These are phyloP conservation scores for Blumeria graminis DNA, from an alignment of 2,329 filamentous ascomycete species.

Conservation along the genomic window DNA sequence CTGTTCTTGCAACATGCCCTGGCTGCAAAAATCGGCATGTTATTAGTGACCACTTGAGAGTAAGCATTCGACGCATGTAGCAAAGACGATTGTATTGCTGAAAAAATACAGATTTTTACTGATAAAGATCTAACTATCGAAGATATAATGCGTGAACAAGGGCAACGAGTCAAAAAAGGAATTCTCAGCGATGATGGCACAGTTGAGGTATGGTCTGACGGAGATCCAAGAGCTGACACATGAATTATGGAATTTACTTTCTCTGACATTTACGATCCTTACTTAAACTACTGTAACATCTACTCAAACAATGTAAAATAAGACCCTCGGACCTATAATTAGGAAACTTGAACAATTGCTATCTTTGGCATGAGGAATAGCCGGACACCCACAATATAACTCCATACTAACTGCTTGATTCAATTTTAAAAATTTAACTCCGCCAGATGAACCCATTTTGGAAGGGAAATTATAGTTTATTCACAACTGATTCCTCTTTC, in stretches of 20 bases:
- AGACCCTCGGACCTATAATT: too few species aligned
- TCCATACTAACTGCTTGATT: too few species aligned
- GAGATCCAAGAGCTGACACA: constrained; percentile 4
- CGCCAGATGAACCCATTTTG: too few species aligned
- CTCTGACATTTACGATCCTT: too few species aligned
- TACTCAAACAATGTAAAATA: too few species aligned
- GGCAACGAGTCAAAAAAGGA: constrained; percentile 47
- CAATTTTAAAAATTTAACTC: too few species aligned
- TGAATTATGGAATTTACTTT: background rate
- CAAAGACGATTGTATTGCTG: constrained; percentile 1
- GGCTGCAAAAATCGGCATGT: constrained; percentile 68
- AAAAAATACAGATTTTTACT: constrained; percentile 38
- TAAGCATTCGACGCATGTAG: constrained; percentile 11
- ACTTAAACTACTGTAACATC: too few species aligned
- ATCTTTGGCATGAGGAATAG: too few species aligned
- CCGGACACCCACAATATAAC: too few species aligned
- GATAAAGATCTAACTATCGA: constrained; percentile 48
- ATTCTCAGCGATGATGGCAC: constrained; percentile 56
- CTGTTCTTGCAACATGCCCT: constrained; percentile 72
- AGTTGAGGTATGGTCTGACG: constrained; percentile 74
- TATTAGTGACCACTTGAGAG: constrained; percentile 69
- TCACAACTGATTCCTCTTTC: constrained; percentile 10
- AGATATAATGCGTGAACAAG: constrained; percentile 53
- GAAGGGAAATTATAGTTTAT: background rate
- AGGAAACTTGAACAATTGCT: too few species aligned